phyloP scores from a whole-genome alignment of 2,329 filamentous ascomycete species.

The Herpotrichia juniperi region DNA sequence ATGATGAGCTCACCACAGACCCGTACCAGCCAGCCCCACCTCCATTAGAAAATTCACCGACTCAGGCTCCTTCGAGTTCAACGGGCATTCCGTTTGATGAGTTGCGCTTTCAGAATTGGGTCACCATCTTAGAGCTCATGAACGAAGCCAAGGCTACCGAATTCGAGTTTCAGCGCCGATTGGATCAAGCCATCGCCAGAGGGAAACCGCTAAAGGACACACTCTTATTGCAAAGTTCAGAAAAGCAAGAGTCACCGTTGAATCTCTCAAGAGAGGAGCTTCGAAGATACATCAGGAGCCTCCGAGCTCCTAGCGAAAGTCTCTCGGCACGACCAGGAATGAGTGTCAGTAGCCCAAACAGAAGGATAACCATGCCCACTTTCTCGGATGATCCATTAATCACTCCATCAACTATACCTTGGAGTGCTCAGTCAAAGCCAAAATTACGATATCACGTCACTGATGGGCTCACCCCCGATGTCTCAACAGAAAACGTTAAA shows the following conservation, averaged over 20 bases:
- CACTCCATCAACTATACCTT: no score
- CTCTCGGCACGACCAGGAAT: background rate
- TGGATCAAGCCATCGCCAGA: conserved; percentile 12
- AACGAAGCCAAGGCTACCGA: conserved; percentile 39
- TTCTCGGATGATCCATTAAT: no score
- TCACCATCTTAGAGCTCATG: conserved; percentile 54
- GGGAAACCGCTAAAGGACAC: background rate
- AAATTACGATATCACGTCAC: background rate
- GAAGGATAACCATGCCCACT: no score
- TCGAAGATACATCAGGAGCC: background rate
- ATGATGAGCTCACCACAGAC: conserved; percentile 53
- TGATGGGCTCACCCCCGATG: background rate
- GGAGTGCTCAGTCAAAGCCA: background rate
- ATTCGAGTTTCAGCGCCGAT: conserved; percentile 7
- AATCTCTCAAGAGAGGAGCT: background rate
- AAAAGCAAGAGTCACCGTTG: background rate
- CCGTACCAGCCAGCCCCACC: conserved; percentile 35
- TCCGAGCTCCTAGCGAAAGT: background rate
- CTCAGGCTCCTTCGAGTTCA: conserved; percentile 24
- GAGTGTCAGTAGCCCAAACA: background rate
- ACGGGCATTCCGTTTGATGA: conserved; percentile 52
- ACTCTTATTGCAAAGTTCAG: background rate
- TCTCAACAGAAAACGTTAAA: background rate
- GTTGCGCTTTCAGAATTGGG: conserved; percentile 59
- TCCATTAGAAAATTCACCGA: conserved; percentile 10